phyloP scores from a whole-genome alignment of 176 grass and related monocot species.

The Carex pumila region DNA sequence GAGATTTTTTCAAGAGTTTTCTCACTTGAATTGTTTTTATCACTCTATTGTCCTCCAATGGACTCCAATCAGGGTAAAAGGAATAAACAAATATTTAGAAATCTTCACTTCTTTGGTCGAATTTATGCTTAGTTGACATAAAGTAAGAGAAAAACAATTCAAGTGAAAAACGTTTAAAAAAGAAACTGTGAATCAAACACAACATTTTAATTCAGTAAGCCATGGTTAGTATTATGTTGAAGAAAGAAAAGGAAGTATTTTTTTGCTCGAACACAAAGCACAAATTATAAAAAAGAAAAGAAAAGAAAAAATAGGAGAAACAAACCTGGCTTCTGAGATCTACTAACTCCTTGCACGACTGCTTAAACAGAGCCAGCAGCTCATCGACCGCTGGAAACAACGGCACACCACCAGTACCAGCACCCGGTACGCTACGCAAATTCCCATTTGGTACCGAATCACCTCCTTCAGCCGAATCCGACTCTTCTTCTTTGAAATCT shows the following conservation, averaged over 20 bases:
- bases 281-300: not conserved
- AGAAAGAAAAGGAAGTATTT: not conserved
- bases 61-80: not conserved
- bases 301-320: not conserved
- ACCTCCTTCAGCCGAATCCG: conserved; percentile 29
- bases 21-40: not conserved
- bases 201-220: not conserved
- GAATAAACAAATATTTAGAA: not conserved
- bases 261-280: conserved; percentile 5
- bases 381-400: conserved; percentile 92
- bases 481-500: conserved; percentile 55
- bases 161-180: not conserved
- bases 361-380: conserved; percentile 79
- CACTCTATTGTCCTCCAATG: not conserved
- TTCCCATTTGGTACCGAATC: not conserved
- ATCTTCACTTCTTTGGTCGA: not conserved
- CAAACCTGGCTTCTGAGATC: conserved; percentile 80
- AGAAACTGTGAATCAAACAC: not conserved
- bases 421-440: conserved; percentile 16
- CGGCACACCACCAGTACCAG: conserved; percentile 42
- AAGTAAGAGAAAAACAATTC: not conserved
- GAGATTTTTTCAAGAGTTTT: not conserved
- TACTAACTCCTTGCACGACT: conserved; percentile 96
- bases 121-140: not conserved
- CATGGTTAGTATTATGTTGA: not conserved